Evolutionary conservation across 2,329 filamentous ascomycete genomes (phyloP), one percentile per base, ranked within the genome.

Genomic region (Juglanconis juglandina): DNA sequence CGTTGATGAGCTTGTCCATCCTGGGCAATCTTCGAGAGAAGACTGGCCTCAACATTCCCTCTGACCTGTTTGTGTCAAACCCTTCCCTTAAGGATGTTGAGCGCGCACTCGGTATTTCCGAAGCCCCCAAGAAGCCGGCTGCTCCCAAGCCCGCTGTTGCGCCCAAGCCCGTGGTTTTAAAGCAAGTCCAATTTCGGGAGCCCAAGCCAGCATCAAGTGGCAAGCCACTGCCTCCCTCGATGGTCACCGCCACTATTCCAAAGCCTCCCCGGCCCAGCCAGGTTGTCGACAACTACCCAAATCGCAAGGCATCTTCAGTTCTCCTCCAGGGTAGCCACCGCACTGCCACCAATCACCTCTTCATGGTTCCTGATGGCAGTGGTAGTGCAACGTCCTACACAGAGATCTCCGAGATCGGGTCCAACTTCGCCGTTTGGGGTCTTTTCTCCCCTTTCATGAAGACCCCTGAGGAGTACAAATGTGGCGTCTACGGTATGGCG

Each of bases 371-470:
- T 13, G 81, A 84, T 59, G 81, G 81, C 48, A 81, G 79, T 56
- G 87, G 75, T 70, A 80, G 83, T 57, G 86, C 87, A 10, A 89
- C 87, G n/a, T 88, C 85, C 1, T 90, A 90, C 75, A 82, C 83
- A 59, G 80, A 80, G 66, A 84, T 86, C 51, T 77, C 81, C 49
- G 81, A 83, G 64, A 70, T 84, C n/a, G 72, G 73, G 13, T 60
- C 73, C 17, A 66, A 76, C 37, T 73, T 80, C 61, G 77, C 76
- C n/a, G 76, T 85, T 39, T 80, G 77, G 68, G 82, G 80, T 17
- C 76, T 90, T 65, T 89, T 89, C 73, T 90, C 85, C 53, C 87
- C 87, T 4, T 90, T 87, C 76, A 87, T 89, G 84, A 88, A 86
- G 75, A 83, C 80, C 1, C 87, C 87, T 0, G 81, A 86, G 61